phyloP scores from a whole-genome alignment of 495 filamentous ascomycete species.

The Talaromyces nanjingensis region DNA sequence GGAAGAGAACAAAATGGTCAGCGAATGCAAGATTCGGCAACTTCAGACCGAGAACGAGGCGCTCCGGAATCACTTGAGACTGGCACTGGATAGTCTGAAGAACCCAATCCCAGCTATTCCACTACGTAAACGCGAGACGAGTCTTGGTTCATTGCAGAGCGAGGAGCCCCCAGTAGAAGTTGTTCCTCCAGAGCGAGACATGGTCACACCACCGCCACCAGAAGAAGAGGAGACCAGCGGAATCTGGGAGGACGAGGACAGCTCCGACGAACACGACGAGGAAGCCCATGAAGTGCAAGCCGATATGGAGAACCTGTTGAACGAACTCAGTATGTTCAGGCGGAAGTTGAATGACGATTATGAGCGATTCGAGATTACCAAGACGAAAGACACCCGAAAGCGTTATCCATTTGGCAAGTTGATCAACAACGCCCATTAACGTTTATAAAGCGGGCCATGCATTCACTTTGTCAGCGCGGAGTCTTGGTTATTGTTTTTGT shows the following conservation, averaged over 20 bases:
- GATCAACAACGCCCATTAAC: constrained; percentile 18
- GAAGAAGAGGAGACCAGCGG: constrained; percentile 21
- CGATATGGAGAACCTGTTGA: constrained; percentile 62
- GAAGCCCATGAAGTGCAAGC: constrained; percentile 56
- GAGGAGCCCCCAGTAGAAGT: constrained; percentile 35
- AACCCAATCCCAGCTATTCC: constrained; percentile 65
- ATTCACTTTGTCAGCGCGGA: neutral
- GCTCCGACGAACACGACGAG: constrained; percentile 21
- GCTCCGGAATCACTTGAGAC: constrained; percentile 71
- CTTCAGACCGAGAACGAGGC: constrained; percentile 86
- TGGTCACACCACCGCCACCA: constrained; percentile 21
- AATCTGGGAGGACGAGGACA: constrained; percentile 36
- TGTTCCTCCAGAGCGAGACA: constrained; percentile 32
- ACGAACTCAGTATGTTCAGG: constrained; percentile 74
- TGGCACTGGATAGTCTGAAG: constrained; percentile 78
- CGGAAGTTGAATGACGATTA: constrained; percentile 77
- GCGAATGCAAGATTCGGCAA: constrained; percentile 83
- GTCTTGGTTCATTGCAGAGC: constrained; percentile 22
- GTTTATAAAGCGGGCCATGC: neutral
- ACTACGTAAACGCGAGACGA: constrained; percentile 28
- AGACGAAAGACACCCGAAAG: constrained; percentile 16
- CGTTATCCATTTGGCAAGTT: constrained; percentile 32
- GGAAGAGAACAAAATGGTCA: constrained; percentile 83
- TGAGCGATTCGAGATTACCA: constrained; percentile 41
- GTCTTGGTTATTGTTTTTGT: neutral